Evolutionary conservation across 2,329 filamentous ascomycete species (phyloP).

Genomic region (Curvularia hawaiiensis): DNA sequence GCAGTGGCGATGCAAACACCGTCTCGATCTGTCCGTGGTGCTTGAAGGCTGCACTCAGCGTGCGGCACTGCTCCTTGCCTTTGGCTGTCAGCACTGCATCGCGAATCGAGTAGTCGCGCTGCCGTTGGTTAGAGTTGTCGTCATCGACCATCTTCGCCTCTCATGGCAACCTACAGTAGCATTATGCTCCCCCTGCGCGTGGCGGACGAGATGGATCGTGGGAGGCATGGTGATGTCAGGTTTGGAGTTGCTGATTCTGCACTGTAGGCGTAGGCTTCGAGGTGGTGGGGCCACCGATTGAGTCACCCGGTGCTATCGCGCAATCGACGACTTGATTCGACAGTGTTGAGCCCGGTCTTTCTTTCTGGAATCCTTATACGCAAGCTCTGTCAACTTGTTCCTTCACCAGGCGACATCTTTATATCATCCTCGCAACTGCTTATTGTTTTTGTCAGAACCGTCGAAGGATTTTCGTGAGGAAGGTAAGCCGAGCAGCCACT

Average conservation of each 20-base stretch:
- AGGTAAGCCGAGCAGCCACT: slow-evolving; percentile 4
- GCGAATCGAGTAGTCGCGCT: slow-evolving; percentile 71
- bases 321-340: neutral
- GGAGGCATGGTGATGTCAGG: slow-evolving; percentile 29
- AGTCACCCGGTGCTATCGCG: slow-evolving; percentile 10
- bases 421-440: neutral
- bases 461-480: neutral
- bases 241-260: slow-evolving; percentile 11
- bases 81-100: slow-evolving; percentile 79
- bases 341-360: neutral
- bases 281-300: slow-evolving; percentile 14
- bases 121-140: slow-evolving; percentile 30
- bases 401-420: neutral
- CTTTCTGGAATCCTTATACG: neutral
- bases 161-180: slow-evolving; percentile 26
- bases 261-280: neutral
- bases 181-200: slow-evolving; percentile 81
- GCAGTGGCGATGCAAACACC: slow-evolving; percentile 78
- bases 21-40: slow-evolving; percentile 64
- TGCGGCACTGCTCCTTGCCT: slow-evolving; percentile 75
- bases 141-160: neutral
- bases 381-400: neutral
- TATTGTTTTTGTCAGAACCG: neutral
- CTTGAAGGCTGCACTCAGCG: slow-evolving; percentile 68
- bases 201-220: slow-evolving; percentile 63